phyloP scores from a whole-genome alignment of 2,329 filamentous ascomycete species.

The Pestalotiopsis sp. region DNA sequence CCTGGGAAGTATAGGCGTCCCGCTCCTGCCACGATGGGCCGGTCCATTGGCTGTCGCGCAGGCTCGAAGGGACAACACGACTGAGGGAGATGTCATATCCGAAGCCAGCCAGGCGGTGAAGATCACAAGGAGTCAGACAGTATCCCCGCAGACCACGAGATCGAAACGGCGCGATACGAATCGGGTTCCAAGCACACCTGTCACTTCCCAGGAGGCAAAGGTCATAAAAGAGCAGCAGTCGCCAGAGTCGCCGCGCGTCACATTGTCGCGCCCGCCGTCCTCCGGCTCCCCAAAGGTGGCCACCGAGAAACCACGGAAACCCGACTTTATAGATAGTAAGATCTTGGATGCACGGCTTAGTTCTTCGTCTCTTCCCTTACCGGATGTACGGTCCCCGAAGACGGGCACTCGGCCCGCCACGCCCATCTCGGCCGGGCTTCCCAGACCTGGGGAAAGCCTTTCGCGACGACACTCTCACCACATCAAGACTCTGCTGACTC shows the following conservation, averaged over 20 bases:
- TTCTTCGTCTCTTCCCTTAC: conserved; percentile 68
- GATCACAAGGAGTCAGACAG: conserved; percentile 70
- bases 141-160: conserved; percentile 53
- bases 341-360: conserved; percentile 65
- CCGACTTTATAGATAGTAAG: conserved; percentile 55
- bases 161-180: conserved; percentile 52
- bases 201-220: conserved; percentile 31
- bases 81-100: conserved; percentile 59
- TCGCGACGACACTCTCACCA: conserved; percentile 64
- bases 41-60: conserved; percentile 82
- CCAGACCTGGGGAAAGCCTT: conserved; percentile 50
- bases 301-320: conserved; percentile 35
- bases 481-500: conserved; percentile 57
- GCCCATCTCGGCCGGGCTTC: conserved; percentile 58
- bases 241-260: conserved; percentile 10
- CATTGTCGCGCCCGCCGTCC: conserved; percentile 5
- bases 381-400: conserved; percentile 59
- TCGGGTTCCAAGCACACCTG: conserved; percentile 48
- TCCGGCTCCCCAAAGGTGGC: conserved; percentile 5
- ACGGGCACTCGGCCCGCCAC: conserved; percentile 57
- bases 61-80: conserved; percentile 71
- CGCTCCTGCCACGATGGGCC: conserved; percentile 75
- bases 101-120: conserved; percentile 55
- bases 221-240: conserved; percentile 13
- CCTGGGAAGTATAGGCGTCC: conserved; percentile 74